Conservation (phyloP, 106 monocot species). For the Amphibolis antarctica region DNA sequence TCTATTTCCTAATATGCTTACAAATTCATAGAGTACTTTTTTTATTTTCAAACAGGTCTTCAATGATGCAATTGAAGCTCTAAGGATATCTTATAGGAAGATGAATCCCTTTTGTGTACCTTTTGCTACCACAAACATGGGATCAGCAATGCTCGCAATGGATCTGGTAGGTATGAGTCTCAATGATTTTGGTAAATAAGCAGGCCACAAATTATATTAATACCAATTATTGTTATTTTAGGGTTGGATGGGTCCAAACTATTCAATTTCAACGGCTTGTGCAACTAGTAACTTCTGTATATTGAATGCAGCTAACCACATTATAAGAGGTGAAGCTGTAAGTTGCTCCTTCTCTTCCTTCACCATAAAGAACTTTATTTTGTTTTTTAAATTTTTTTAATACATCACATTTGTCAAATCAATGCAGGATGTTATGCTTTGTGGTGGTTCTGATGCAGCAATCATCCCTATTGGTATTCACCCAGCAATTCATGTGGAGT, state of each 20-base stretch:
- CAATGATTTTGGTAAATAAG: neutral
- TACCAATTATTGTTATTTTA: constrained; percentile 1
- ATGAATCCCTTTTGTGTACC: constrained; percentile 33
- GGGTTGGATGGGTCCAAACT: constrained; percentile 36
- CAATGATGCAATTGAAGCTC: constrained; percentile 30
- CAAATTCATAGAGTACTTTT: neutral
- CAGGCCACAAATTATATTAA: neutral
- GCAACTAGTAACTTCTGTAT: constrained; percentile 30
- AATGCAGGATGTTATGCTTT: constrained; percentile 89
- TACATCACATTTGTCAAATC: neutral
- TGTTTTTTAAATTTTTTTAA: neutral
- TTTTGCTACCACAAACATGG: constrained; percentile 30
- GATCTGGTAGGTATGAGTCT: constrained; percentile 15
- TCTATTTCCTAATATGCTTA: neutral
- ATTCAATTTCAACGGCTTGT: constrained; percentile 33
- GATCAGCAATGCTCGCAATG: constrained; percentile 33
- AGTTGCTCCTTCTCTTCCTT: constrained; percentile 1
- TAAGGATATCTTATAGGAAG: constrained; percentile 28
- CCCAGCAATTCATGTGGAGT: neutral
- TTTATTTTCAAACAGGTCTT: constrained; percentile 14
- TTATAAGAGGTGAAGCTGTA: constrained; percentile 33
- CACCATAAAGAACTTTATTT: neutral
- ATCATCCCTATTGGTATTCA: constrained; percentile 82
- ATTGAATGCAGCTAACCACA: constrained; percentile 27
- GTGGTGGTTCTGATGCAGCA: constrained; percentile 93